phyloP scores from a whole-genome alignment of 1,139 yeast genomes.

The Geotrichum histeridarum region DNA sequence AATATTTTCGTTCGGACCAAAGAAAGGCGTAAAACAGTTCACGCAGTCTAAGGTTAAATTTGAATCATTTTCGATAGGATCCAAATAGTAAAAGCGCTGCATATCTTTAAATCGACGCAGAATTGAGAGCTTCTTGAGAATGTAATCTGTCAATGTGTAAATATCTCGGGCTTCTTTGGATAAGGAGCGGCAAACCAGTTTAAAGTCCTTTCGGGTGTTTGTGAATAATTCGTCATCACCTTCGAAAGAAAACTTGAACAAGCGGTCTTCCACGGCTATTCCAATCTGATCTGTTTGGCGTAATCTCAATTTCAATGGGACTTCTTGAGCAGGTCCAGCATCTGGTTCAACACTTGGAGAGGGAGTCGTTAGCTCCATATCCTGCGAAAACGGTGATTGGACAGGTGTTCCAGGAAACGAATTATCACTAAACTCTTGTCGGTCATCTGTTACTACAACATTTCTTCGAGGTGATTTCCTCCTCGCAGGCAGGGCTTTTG shows the following conservation, averaged over 20 bases:
- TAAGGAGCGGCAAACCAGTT: neutral
- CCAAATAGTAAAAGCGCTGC: conserved; percentile 21
- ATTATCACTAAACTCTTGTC: neutral
- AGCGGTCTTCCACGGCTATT: neutral
- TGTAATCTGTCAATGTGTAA: conserved; percentile 6
- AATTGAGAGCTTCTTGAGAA: conserved; percentile 3
- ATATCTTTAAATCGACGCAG: conserved; percentile 4
- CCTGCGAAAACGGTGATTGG: no score
- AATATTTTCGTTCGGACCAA: conserved; percentile 15
- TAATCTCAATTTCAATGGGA: conserved; percentile 9
- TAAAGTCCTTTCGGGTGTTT: conserved; percentile 8
- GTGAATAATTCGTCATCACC: conserved; percentile 7
- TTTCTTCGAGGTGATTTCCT: neutral
- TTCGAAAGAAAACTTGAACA: conserved; percentile 9
- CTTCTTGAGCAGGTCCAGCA: neutral
- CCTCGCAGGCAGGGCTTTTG: conserved; percentile 16
- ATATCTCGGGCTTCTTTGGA: neutral
- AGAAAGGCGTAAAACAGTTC: conserved; percentile 28
- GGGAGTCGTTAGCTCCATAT: neutral
- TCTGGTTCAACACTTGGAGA: conserved; percentile 12
- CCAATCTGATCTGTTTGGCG: conserved; percentile 4
- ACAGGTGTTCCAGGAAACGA: neutral
- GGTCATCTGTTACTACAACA: neutral
- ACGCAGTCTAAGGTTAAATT: conserved; percentile 22
- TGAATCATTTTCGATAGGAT: conserved; percentile 22